A percentile compares a stretch with the other conserved stretches of the same genome.
Evolutionary conservation across 352 stramenopile species (phyloP).

Genomic region (Globisporangium yorkense): DNA sequence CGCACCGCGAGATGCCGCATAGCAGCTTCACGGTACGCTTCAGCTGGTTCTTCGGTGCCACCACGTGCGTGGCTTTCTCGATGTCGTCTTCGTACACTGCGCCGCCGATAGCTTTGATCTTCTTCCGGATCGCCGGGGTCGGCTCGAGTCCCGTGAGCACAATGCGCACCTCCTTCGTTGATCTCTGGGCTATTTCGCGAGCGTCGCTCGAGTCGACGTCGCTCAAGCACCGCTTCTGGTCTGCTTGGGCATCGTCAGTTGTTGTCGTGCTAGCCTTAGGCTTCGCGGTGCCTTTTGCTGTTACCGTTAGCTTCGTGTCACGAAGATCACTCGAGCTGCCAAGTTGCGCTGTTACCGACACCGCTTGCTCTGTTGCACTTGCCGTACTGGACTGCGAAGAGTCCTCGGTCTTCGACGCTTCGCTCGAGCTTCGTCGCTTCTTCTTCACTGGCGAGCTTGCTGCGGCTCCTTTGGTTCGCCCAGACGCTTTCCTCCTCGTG

Average conservation of each 20-base stretch:
- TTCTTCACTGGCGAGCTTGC: neutral
- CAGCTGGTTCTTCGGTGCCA: conserved; percentile 41
- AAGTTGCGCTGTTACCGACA: neutral
- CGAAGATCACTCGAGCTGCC: neutral
- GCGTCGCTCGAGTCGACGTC: neutral
- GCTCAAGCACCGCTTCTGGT: neutral
- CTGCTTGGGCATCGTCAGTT: neutral
- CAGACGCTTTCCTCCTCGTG: neutral
- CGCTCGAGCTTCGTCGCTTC: neutral
- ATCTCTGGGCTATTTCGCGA: neutral
- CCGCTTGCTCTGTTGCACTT: neutral
- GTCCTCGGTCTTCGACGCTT: neutral
- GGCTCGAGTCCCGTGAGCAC: conserved; percentile 52
- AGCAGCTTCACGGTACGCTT: conserved; percentile 61
- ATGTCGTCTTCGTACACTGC: conserved; percentile 46
- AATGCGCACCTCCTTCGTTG: conserved; percentile 23
- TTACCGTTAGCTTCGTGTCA: neutral
- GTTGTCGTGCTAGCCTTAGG: neutral
- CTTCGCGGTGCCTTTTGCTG: neutral
- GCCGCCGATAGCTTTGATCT: conserved; percentile 34
- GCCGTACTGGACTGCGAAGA: neutral
- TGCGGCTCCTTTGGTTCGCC: neutral
- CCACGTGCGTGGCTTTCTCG: conserved; percentile 40
- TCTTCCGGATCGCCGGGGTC: conserved; percentile 27
- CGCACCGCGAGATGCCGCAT: conserved; percentile 46